Evolutionary conservation across 768 basidiomycete genomes (phyloP), one percentile per base, ranked within the genome.

Genomic region (Rhodotorula diobovata): DNA sequence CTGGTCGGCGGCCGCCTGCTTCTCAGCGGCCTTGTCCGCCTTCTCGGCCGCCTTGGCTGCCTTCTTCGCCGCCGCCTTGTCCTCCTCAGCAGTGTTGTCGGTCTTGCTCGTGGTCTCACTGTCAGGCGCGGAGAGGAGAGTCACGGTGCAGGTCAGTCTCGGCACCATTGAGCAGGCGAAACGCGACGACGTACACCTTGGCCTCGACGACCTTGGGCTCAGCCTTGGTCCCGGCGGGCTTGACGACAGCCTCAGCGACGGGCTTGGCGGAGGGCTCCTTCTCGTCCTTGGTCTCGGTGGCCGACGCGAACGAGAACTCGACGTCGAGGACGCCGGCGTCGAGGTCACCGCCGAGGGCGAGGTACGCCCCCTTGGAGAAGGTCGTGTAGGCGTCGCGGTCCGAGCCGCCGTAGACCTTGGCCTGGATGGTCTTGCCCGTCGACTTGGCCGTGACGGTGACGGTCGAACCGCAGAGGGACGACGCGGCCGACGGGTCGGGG

Each of bases 291-390:
- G n/a, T n/a, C 51, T 53, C 28, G 51, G 66, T 43, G 37, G 57
- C 39, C 37, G 50, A 41, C 20, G 66, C 66, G 61, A 73, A 61
- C 41, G 56, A 43, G 56, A 69, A 69, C 16, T 64, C 51, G 61
- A 73, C 43, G 5, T 55, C 61, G 53, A 71, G 55, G 50, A 62
- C 55, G 50, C 70, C 70, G 16, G 54, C 55, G 32, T 58, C 65
- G 55, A 66, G 65, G 57, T 61, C 41, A 28, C 59, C 70, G 51
- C 63, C 60, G 65, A 66, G 70, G 20, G 70, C 64, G 20, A 37
- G 11, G 46, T 43, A 66, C 28, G 61, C 67, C 16, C 56, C 61
- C 37, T 51, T 37, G 18, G 55, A 53, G 55, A 68, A 63, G 30
- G 61, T 63, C 34, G 67, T 68, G 39, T n/a, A 68, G 54, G 56